phyloP scores from a whole-genome alignment of 305 asterid genomes.

The Andrographis paniculata region DNA sequence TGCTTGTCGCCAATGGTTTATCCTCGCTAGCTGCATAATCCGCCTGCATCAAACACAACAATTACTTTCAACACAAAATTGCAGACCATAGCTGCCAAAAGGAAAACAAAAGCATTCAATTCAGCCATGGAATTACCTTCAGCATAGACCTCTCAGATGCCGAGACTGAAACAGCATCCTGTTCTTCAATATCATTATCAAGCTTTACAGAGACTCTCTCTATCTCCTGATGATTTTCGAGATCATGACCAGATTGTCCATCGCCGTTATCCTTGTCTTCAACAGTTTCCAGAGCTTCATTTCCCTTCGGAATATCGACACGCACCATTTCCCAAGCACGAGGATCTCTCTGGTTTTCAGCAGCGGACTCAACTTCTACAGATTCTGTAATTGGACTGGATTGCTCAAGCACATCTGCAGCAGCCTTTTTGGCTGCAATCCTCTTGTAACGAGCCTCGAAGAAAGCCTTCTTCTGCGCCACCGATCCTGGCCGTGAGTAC shows the following conservation, averaged over 20 bases:
- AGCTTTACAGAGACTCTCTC: too few species aligned
- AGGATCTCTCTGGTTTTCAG: too few species aligned
- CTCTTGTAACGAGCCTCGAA: conserved; percentile 96
- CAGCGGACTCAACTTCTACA: conserved; percentile 10
- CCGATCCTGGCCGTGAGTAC: conserved; percentile 80
- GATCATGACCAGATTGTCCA: neutral
- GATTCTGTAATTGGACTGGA: too few species aligned
- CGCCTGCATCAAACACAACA: conserved; percentile 25
- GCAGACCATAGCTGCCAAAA: neutral
- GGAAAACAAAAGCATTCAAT: neutral
- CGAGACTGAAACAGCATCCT: neutral
- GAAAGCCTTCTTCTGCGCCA: conserved; percentile 89
- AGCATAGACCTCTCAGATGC: neutral
- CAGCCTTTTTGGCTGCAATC: conserved; percentile 82
- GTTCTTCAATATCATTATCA: too few species aligned
- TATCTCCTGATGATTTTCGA: conserved; percentile 23
- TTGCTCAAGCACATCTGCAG: conserved; percentile 65
- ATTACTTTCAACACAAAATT: conserved; percentile 9
- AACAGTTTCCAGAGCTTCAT: too few species aligned
- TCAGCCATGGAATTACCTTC: too few species aligned
- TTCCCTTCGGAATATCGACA: too few species aligned
- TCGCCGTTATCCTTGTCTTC: too few species aligned
- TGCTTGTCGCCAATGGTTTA: conserved; percentile 22
- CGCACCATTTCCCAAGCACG: too few species aligned
- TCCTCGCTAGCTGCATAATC: conserved; percentile 23